phyloP scores from a whole-genome alignment of 208 protist species.

The Trypanosoma congolense region DNA sequence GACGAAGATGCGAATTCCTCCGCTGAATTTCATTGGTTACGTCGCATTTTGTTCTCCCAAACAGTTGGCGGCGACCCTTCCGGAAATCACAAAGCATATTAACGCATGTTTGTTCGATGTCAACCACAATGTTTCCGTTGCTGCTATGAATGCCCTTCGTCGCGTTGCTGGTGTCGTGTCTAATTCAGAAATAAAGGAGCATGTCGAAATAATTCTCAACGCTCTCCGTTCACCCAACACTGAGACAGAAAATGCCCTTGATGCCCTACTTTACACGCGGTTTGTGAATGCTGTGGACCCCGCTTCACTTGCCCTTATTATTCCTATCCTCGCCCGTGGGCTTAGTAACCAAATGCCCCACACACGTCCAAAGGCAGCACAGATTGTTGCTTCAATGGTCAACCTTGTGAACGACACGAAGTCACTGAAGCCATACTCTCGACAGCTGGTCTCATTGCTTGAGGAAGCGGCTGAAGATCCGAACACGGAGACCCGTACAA shows the following conservation, averaged over 20 bases:
- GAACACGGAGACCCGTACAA: constrained; percentile 74
- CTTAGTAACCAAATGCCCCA: constrained; percentile 62
- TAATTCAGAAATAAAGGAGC: constrained; percentile 88
- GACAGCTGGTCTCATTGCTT: constrained; percentile 79
- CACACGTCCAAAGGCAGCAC: constrained; percentile 85
- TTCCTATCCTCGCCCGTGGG: constrained; percentile 84
- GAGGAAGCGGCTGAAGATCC: constrained; percentile 87
- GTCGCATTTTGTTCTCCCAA: constrained; percentile 90
- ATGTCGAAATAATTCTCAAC: constrained; percentile 84
- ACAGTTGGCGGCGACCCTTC: constrained; percentile 85
- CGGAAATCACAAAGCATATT: constrained; percentile 88
- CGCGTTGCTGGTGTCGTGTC: constrained; percentile 88
- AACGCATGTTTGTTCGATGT: constrained; percentile 84
- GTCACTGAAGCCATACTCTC: constrained; percentile 79
- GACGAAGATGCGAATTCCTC: constrained; percentile 77
- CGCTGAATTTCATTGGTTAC: constrained; percentile 88
- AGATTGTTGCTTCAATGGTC: constrained; percentile 89
- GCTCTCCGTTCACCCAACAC: constrained; percentile 86
- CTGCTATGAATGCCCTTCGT: constrained; percentile 77
- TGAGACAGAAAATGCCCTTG: constrained; percentile 86
- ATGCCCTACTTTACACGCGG: constrained; percentile 90
- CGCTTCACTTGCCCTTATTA: constrained; percentile 90
- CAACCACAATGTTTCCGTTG: constrained; percentile 76
- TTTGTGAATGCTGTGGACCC: constrained; percentile 91
- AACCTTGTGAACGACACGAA: constrained; percentile 80